These are phyloP conservation scores for Candida argentea DNA, from an alignment of 805 yeast genomes.

Conservation along the genomic window DNA sequence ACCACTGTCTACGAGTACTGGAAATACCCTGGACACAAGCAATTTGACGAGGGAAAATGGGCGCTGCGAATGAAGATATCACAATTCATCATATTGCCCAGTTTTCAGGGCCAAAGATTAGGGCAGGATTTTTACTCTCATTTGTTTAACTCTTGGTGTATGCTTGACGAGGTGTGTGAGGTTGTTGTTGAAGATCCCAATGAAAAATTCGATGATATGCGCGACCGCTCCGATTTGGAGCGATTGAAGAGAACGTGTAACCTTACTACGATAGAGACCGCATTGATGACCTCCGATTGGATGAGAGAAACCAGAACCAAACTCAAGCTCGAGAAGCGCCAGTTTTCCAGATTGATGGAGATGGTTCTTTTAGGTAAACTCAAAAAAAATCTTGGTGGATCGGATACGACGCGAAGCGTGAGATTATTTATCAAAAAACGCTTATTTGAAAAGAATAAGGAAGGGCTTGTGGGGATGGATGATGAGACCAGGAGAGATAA, in stretches of 20 bases:
- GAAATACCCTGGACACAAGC: slow-evolving; percentile 48
- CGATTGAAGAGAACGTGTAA: slow-evolving; percentile 12
- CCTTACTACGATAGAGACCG: slow-evolving; percentile 11
- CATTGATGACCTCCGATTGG: slow-evolving; percentile 22
- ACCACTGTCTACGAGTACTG: slow-evolving; percentile 79
- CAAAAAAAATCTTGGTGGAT: slow-evolving; percentile 11
- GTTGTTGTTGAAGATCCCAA: slow-evolving; percentile 92
- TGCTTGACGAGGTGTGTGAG: slow-evolving; percentile 46
- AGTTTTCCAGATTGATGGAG: slow-evolving; percentile 68
- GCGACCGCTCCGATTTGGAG: slow-evolving; percentile 73
- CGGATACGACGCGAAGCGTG: slow-evolving; percentile 25
- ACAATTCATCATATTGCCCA: slow-evolving; percentile 80
- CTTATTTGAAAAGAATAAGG: slow-evolving; percentile 68
- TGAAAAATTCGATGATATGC: slow-evolving; percentile 80
- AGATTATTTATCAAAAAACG: slow-evolving; percentile 65
- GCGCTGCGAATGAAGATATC: slow-evolving; percentile 64
- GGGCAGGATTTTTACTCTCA: slow-evolving; percentile 59
- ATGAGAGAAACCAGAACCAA: slow-evolving; percentile 25
- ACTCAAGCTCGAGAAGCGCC: slow-evolving; percentile 65
- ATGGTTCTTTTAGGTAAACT: slow-evolving; percentile 48
- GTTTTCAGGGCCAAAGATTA: slow-evolving; percentile 62
- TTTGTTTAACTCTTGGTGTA: slow-evolving; percentile 46
- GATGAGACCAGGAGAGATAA: slow-evolving; percentile 56
- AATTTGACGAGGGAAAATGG: slow-evolving; percentile 36
- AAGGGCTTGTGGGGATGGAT: slow-evolving; percentile 61